Evolutionary conservation across 192 early-diverging fungal genomes (phyloP), one percentile per base, ranked within the genome.

Genomic region (Chytriomyces sp.): DNA sequence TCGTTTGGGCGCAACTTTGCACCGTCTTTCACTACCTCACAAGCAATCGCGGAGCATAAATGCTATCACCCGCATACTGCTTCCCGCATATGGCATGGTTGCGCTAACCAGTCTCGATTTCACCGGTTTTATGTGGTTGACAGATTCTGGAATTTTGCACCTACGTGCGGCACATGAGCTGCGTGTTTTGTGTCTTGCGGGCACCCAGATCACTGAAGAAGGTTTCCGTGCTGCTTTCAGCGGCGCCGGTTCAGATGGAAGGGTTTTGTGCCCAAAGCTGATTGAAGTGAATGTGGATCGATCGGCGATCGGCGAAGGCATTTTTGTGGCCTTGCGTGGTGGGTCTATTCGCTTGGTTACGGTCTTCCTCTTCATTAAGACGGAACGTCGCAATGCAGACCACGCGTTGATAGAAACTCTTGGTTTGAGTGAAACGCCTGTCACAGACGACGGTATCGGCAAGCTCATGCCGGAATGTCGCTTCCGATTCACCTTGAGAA

Each of bases 181-280:
- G 22, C 52, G 75, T 36, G 73, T 79, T 40, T 55, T 89, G 1
- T 80, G 75, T 3, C 54, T 89, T 0, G 49, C 69, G 6, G 82
- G 81, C 2, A 86, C 86, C 19, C 78, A 76, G 25, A 40, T 88
- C 7, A 88, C 84, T 7, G 84, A 88, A 33, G 55, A 53, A n/a
- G 83, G 85, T 0, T n/a, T 86, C 2, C 67, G 64, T 17, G 36
- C 78, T 7, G 32, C 54, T 62, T 78, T 75, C 68, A 49, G 81
- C 63, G 62, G 33, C 0, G 65, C 65, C 5, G 62, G 84, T 22
- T 72, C 14, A n/a, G n/a, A n/a, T n/a, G n/a, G n/a, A n/a, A n/a
- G n/a, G n/a, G n/a, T n/a, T n/a, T n/a, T n/a, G n/a, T n/a, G n/a
- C n/a, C n/a, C n/a, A n/a, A 39, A 37, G 56, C 39, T 70, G 7